Percentiles rank a stretch among this genome's conserved stretches.
phyloP scores from a whole-genome alignment of 1,284 basidiomycete genomes.

The Moesziomyces sp. region DNA sequence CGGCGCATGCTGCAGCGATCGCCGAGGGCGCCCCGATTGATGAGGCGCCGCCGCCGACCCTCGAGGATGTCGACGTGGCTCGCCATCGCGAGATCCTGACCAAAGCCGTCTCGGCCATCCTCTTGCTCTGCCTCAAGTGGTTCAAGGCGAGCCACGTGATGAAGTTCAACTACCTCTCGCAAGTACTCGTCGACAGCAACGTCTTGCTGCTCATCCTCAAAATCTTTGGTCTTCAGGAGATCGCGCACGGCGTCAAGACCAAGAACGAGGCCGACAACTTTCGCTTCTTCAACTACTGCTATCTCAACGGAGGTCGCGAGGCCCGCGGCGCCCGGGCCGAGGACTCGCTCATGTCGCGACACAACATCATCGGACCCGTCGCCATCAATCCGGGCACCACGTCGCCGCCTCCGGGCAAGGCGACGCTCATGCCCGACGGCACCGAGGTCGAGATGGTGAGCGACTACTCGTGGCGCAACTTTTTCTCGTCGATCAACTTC shows the following conservation, averaged over 20 bases:
- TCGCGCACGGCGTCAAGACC: conserved; percentile 81
- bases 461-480: conserved; percentile 97
- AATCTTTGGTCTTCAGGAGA: conserved; percentile 96
- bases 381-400: conserved; percentile 44
- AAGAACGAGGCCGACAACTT: conserved; percentile 83
- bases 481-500: conserved; percentile 98
- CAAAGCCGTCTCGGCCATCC: conserved; percentile 94
- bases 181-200: conserved; percentile 93
- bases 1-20: conserved; percentile 60
- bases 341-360: conserved; percentile 60
- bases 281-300: conserved; percentile 96
- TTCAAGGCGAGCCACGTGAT: conserved; percentile 91
- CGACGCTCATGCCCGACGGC: conserved; percentile 38
- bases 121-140: conserved; percentile 92
- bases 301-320: conserved; percentile 72
- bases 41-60: conserved; percentile 76
- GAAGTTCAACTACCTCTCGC: conserved; percentile 97
- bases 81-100: conserved; percentile 97
- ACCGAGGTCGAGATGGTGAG: conserved; percentile 79
- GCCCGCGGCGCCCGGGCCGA: conserved; percentile 64
- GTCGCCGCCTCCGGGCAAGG: conserved; percentile 35
- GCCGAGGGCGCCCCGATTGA: conserved; percentile 58
- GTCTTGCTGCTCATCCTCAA: conserved; percentile 93
- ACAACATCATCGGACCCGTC: conserved; percentile 53
- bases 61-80: conserved; percentile 94